Conservation (phyloP, 1,284 basidiomycete genomes). For the Ceratobasidium papillatum region DNA sequence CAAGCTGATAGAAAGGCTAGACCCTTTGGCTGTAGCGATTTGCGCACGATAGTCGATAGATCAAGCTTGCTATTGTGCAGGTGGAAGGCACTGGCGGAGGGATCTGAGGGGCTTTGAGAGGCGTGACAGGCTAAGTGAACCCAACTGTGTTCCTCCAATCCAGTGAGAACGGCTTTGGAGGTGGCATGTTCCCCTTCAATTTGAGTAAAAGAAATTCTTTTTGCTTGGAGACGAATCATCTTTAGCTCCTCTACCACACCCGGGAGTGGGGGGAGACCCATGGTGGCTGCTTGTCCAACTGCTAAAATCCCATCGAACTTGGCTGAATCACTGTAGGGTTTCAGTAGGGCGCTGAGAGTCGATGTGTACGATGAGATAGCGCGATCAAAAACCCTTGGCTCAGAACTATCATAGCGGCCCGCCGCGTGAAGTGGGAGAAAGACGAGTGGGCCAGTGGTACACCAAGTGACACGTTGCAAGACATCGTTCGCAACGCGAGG, state of each 20-base stretch:
- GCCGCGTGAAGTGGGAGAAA: slow-evolving; percentile 8
- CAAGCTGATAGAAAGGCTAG: slow-evolving; percentile 34
- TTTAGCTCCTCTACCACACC: no score
- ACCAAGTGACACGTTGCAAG: slow-evolving; percentile 14
- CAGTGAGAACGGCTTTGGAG: slow-evolving; percentile 21
- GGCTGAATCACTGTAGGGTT: no score
- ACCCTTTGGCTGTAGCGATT: background rate
- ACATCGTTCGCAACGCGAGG: no score
- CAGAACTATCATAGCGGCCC: background rate
- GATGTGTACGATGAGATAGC: no score
- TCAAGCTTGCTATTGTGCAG: background rate
- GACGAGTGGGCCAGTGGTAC: background rate
- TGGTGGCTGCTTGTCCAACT: no score
- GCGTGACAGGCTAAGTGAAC: slow-evolving; percentile 31
- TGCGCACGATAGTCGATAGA: background rate
- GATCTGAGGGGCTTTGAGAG: background rate
- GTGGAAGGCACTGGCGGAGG: background rate
- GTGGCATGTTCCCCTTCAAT: no score
- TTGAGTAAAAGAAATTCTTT: no score
- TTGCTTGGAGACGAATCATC: no score
- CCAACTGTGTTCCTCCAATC: slow-evolving; percentile 9
- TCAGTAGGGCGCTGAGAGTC: no score
- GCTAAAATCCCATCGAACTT: no score
- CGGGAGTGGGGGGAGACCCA: no score
- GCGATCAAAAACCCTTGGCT: no score